These are phyloP conservation scores for Musa schizocarpa DNA, from an alignment of 176 grass and related monocot genomes.

Conservation along the genomic window DNA sequence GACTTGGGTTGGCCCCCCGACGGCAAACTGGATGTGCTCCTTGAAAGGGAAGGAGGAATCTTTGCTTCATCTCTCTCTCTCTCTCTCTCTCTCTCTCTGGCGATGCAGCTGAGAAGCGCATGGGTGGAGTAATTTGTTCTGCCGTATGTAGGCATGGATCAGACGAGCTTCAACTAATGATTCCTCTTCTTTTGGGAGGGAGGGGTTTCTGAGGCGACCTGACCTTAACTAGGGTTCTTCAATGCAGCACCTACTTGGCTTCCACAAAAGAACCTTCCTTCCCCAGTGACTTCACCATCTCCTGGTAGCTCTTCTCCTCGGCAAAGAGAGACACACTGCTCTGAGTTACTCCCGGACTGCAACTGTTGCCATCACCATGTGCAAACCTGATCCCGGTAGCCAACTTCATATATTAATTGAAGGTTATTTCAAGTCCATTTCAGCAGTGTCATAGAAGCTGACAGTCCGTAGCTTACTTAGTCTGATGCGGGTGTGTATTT, in stretches of 20 bases:
- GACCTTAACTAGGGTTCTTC: background rate
- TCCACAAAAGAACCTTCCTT: background rate
- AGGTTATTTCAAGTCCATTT: too few relatives aligned
- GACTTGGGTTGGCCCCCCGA: background rate
- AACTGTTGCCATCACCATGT: background rate
- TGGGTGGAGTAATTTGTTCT: too few relatives aligned
- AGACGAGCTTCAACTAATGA: background rate
- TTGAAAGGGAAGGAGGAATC: background rate
- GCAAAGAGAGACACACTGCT: background rate
- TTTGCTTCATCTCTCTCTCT: background rate
- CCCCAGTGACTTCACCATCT: background rate
- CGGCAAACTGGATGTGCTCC: background rate
- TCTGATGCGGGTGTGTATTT: too few relatives aligned
- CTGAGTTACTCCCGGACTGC: background rate
- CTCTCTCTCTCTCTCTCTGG: background rate
- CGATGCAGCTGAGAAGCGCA: too few relatives aligned
- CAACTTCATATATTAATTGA: too few relatives aligned
- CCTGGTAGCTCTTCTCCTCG: background rate
- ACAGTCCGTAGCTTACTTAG: too few relatives aligned
- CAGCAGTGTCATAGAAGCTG: too few relatives aligned
- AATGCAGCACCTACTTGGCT: background rate
- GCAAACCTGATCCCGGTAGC: background rate
- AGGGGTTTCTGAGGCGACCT: too few relatives aligned
- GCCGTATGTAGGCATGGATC: too few relatives aligned
- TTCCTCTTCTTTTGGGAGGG: background rate